Percentiles rank a stretch among this genome's conserved stretches.
These are phyloP conservation scores for Fusarium zealandicum DNA, from an alignment of 2,329 filamentous ascomycete species.

Conservation along the genomic window DNA sequence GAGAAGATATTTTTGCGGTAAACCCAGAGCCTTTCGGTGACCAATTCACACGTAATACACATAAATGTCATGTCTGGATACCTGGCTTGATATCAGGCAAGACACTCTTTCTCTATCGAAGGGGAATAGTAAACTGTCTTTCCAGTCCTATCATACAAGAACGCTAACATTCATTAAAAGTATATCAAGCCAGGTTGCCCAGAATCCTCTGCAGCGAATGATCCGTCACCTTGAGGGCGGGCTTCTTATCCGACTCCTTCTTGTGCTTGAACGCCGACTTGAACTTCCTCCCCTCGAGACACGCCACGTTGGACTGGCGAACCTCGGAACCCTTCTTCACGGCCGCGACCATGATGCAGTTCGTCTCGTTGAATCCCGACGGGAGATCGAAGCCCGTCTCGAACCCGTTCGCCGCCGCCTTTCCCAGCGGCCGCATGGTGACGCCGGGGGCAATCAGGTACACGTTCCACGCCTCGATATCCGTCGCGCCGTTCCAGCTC, in stretches of 20 bases:
- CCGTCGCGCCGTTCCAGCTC: conserved; percentile 41
- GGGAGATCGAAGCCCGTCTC: conserved; percentile 39
- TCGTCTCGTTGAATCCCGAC: conserved; percentile 10
- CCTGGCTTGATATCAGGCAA: too few relatives aligned
- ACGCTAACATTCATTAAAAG: too few relatives aligned
- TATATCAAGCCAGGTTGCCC: background rate
- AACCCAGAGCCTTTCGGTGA: too few relatives aligned
- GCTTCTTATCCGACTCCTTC: background rate
- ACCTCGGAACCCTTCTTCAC: conserved; percentile 31
- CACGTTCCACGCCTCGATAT: conserved; percentile 36
- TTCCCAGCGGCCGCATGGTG: conserved; percentile 4
- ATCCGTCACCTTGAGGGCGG: background rate
- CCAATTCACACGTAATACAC: too few relatives aligned
- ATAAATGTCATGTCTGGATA: too few relatives aligned
- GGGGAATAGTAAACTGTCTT: too few relatives aligned
- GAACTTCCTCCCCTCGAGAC: conserved; percentile 23
- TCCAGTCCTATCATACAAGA: too few relatives aligned
- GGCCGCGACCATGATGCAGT: conserved; percentile 33
- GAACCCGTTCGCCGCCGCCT: conserved; percentile 17
- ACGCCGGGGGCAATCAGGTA: conserved; percentile 16
- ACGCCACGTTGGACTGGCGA: conserved; percentile 32
- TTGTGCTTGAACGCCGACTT: conserved; percentile 16
- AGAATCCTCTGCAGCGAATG: background rate
- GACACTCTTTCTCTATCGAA: too few relatives aligned
- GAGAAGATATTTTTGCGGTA: too few relatives aligned